Evolutionary conservation across 257 asterid genomes (phyloP), one percentile per base, ranked within the genome.

Genomic region (Salvia hispanica): DNA sequence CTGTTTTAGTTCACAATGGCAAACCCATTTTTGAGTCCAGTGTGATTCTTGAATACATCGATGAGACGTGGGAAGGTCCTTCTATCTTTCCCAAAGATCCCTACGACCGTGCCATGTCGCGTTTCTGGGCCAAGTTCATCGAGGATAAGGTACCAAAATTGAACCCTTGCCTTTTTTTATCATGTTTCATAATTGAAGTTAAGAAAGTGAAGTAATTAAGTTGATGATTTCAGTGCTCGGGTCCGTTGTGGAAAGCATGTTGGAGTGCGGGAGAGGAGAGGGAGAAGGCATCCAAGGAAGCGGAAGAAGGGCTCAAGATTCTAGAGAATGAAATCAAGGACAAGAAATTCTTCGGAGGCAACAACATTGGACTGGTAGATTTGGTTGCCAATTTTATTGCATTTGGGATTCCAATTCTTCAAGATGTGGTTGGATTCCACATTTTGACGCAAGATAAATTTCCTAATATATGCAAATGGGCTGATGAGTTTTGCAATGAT

Each of bases 321-420:
- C 70, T 83, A 0, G 88, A 88, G 2, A 48, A 62, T 13, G 79
- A 84, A 64, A 58, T 83, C 0, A 55, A 75, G 16, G 86, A 76
- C 3, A 80, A 83, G 58, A 83, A 75, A 33, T 85, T 78, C 52
- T 88, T 85, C 4, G 92, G 88, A 1, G 92, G 90, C 43, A 87
- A 82, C 14, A 44, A 47, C 0, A 62, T 85, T 39, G 90, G 92
- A 8, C 2, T 75, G 1, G 74, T 79, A 37, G 92, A 85, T 48
- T 64, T 85, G 2, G 62, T 43, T 34, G 84, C 70, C 5, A 83
- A 53, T 64, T 67, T 51, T 64, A 11, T 83, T 0, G 88, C 75
- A 0, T 50, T 71, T 9, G 77, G 86, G 86, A 2, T 36, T 31
- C 57, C 62, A 43, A 61, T 72, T 15, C 1, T 79, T 13, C 77